A percentile compares a stretch with the other conserved stretches of the same genome.
phyloP scores from a whole-genome alignment of 371 early-diverging fungal genomes.

The Mortierella sp. region DNA sequence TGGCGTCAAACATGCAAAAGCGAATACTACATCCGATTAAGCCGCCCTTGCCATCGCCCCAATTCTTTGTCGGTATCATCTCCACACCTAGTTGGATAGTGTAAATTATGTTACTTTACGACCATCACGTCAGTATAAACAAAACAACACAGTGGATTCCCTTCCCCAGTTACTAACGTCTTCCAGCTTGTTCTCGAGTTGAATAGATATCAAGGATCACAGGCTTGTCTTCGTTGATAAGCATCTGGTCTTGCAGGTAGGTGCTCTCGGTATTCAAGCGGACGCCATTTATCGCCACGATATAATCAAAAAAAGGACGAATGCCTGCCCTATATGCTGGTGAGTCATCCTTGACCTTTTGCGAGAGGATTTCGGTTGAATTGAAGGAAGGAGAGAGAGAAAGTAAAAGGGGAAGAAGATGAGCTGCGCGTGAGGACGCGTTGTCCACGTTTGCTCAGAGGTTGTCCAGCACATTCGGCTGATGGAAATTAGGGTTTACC shows the following conservation, averaged over 20 bases:
- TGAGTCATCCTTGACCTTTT: conserved; percentile 74
- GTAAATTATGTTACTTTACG: not conserved
- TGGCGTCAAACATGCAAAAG: conserved; percentile 77
- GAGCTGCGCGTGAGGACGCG: conserved; percentile 3
- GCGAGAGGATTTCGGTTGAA: not conserved
- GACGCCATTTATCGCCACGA: conserved; percentile 74
- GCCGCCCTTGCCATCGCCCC: conserved; percentile 59
- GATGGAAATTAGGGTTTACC: conserved; percentile 39
- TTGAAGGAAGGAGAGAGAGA: not conserved
- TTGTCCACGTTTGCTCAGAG: not conserved
- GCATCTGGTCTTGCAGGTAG: conserved; percentile 61
- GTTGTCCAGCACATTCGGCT: not conserved
- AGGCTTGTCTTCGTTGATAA: conserved; percentile 65
- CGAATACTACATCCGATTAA: conserved; percentile 78
- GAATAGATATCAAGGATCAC: conserved; percentile 76
- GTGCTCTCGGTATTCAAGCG: conserved; percentile 67
- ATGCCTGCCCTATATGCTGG: conserved; percentile 80
- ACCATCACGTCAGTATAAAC: not conserved
- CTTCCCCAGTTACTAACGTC: conserved; percentile 58
- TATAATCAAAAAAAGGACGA: conserved; percentile 83
- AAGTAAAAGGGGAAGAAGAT: not conserved
- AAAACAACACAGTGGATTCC: not conserved
- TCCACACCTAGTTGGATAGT: conserved; percentile 60
- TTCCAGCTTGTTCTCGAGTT: conserved; percentile 72
- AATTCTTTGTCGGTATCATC: conserved; percentile 66